Base-by-base conservation (phyloP, 2,329 filamentous ascomycete genomes). In the Fusarium avenaceum region DNA sequence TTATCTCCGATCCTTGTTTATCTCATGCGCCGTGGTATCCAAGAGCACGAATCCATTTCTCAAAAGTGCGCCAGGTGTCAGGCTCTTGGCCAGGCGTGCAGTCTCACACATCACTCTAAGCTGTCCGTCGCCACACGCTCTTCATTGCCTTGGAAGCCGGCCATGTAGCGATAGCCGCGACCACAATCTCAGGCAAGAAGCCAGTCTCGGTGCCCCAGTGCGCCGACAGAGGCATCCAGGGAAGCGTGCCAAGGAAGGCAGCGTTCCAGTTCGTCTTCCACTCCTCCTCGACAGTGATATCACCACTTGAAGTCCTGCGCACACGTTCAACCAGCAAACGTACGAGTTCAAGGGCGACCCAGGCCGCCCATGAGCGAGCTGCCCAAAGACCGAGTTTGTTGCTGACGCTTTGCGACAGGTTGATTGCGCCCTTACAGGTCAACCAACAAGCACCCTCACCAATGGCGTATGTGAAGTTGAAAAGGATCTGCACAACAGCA, bases 371-470 rank as follows among this genome's bases (percentile, higher is more conserved):
- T 66, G 91, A 92, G 44, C 93, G 85, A 58, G 88, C 89, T 79
- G 92, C 94, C 89, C 90, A 92, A 19, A 89, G 77, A 79, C 87
- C 90, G 76, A 90, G 89, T 69, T 81, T 83, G 28, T 78, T 84
- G 76, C 92, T 86, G 47, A 85, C 85, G 47, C 85, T 83, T 15
- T 84, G 82, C 7, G 80, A 79, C 80, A 87, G 84, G 17, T 80
- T 83, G 50, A 97, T 76, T 5, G 96, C 86, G 20, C 90, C 90
- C 77, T 94, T 94, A 63, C 84, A 83, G 4, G 89, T 85, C 38
- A 98, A 85, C 81, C 91, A 97, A 17, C 91, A 91, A 39, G 86
- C 85, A 80, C 97, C 97, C 83, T 99, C 96, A 40, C 95, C 84
- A 2, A 87, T 80, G 80, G 97, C 94, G 82, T 92, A 97, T 11